Evolutionary conservation across 345 rosid species (phyloP), one percentile per base, ranked within the genome.

Genomic region (Brassica napus): DNA sequence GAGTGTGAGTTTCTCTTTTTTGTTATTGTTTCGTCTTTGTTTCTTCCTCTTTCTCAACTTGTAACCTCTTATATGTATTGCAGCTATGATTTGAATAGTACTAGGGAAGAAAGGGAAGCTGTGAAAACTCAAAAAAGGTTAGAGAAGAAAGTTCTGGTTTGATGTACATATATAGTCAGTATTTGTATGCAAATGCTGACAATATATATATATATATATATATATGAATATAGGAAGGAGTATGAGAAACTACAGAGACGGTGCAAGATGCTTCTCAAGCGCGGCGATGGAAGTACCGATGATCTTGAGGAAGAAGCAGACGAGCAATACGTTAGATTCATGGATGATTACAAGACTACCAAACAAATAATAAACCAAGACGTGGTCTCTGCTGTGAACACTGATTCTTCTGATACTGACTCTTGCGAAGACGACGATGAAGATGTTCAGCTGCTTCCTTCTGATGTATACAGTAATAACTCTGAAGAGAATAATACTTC

Each of bases 401-500:
- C 89, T 0, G 97, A 93, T 66, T 95, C 97, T 75, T 93, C 98
- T 61, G 99, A 92, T 61, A 87, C 97, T 0, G 98, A 92, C 63
- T 89, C 92, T 31, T 88, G 94, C n/a, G 97, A 85, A 77, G 99
- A 88, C 52, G 99, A 88, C 52, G 79, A 85, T 61, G 94, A 90
- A 79, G 89, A 85, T 76, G 85, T 81, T 79, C 86, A 83, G 65
- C 86, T 86, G 24, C 87, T 86, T 62, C 79, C 89, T 47, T 84
- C 89, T 65, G 82, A 85, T 30, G 75, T 81, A 18, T 78, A 76
- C 81, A 89, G 89, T 71, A 49, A 66, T 32, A 34, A 32, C 32
- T 75, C 85, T 39, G 76, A 86, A 69, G 83, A 78, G 63, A 65
- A 72, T 60, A 59, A 4, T 63, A 77, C 92, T 75, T 82, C 80